Evolutionary conservation across 208 protist species (phyloP), one percentile per base, ranked within the genome.

Genomic region (Leishmania guyanensis): DNA sequence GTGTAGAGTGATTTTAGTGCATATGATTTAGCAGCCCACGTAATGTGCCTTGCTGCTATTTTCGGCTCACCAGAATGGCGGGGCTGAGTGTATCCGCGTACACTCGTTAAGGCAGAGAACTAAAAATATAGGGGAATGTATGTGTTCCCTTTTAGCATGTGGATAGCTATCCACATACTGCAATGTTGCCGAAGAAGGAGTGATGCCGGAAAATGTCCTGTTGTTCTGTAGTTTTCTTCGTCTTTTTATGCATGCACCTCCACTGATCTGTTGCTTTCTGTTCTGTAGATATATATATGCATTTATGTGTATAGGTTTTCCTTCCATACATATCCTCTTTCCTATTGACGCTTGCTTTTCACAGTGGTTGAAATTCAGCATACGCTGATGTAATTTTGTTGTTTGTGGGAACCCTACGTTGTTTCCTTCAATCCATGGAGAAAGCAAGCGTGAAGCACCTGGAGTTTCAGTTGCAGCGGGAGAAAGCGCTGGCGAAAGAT

Each of bases 401-500:
- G 33, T 10, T 22, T 70, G 36, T 6, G 53, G 16, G 14, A 56
- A 56, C 53, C 0, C 5, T 56, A 9, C 53, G 53, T 56, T 12
- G 53, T 22, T 56, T 56, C 53, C 12, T 33, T 58, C 20, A 36
- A 5, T 56, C 58, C 8, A 69, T 69, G 75, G 75, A 78, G 26
- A 78, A 70, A 53, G 89, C 87, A 36, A 92, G 86, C 62, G 86
- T 93, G 43, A 97, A 95, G 78, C 91, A 97, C 64, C 75, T 95
- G 64, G 93, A 95, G 64, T 95, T 95, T 83, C 88, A 95, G 54
- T 83, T 95, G 33, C 92, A 94, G 78, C 89, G 93, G 3, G 92
- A 95, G 64, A 95, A 94, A 58, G 75, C 82, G 3, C 82, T 90
- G 6, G 85, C 88, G 22, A 89, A 88, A 74, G 90, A 95, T 64